These are phyloP conservation scores for Sporothrix inflata DNA, from an alignment of 2,329 filamentous ascomycete genomes.

Conservation along the genomic window DNA sequence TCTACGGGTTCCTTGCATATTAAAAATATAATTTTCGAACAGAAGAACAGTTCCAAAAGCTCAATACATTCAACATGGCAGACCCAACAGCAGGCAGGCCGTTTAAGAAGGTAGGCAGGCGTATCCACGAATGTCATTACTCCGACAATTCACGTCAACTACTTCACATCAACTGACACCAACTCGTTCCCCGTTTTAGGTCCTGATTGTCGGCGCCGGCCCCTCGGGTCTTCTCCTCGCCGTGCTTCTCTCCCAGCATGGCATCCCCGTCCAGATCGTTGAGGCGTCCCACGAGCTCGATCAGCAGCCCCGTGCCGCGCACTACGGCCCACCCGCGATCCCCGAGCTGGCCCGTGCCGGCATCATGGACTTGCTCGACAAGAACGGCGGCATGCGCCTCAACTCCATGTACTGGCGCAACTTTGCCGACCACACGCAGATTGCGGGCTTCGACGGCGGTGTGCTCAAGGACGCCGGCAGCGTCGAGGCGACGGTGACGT, in stretches of 20 bases:
- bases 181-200: slow-evolving; percentile 36
- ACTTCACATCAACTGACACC: not conserved
- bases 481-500: slow-evolving; percentile 15
- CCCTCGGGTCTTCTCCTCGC: slow-evolving; percentile 55
- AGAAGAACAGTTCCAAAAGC: not conserved
- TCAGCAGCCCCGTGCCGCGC: slow-evolving; percentile 63
- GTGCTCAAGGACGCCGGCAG: slow-evolving; percentile 45
- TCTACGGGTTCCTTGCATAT: not conserved
- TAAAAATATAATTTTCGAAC: not conserved
- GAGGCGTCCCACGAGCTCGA: slow-evolving; percentile 60
- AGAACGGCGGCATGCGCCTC: slow-evolving; percentile 46
- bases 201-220: slow-evolving; percentile 54
- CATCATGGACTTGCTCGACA: slow-evolving; percentile 52
- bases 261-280: slow-evolving; percentile 57
- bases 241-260: slow-evolving; percentile 56
- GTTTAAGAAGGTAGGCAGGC: slow-evolving; percentile 34
- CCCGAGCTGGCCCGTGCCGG: slow-evolving; percentile 63
- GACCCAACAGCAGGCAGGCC: slow-evolving; percentile 19
- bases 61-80: not conserved
- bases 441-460: slow-evolving; percentile 45
- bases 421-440: slow-evolving; percentile 41
- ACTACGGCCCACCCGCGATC: slow-evolving; percentile 62
- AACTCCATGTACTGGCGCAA: slow-evolving; percentile 48
- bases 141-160: not conserved
- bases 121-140: too few relatives aligned